Conservation (phyloP, 176 grass and related monocot genomes). For the Canna indica region DNA sequence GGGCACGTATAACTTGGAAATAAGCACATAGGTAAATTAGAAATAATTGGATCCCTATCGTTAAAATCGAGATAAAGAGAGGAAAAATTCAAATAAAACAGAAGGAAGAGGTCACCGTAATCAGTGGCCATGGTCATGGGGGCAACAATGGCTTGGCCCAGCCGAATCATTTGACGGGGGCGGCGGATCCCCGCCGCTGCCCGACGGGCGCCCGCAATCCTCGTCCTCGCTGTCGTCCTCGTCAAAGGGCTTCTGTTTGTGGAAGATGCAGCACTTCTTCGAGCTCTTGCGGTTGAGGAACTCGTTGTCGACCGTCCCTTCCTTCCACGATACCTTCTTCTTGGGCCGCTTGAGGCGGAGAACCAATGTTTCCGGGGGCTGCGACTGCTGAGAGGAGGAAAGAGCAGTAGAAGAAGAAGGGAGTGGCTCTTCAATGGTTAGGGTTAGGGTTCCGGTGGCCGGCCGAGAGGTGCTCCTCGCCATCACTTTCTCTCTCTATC, state of each 20-base stretch:
- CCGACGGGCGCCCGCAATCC: constrained; percentile 6
- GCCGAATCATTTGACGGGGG: neutral
- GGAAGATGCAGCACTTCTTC: constrained; percentile 98
- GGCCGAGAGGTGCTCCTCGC: neutral
- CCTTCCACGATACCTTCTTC: constrained; percentile 96
- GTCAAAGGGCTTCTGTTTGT: constrained; percentile 85
- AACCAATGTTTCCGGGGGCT: constrained; percentile 38
- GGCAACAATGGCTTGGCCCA: constrained; percentile 25
- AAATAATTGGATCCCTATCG: no score
- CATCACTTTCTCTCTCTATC: neutral
- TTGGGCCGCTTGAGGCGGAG: constrained; percentile 66
- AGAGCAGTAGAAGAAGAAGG: neutral
- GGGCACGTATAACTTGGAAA: no score
- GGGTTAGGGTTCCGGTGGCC: constrained; percentile 39
- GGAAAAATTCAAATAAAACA: no score
- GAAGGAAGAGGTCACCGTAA: neutral
- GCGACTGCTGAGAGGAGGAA: constrained; percentile 16
- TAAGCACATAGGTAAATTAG: no score
- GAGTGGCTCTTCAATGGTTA: constrained; percentile 29
- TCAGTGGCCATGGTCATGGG: constrained; percentile 30
- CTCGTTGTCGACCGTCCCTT: constrained; percentile 95
- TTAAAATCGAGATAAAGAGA: no score
- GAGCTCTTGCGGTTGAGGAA: constrained; percentile 84
- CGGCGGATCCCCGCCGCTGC: constrained; percentile 5
- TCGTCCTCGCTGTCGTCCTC: constrained; percentile 92